Percentiles rank a stretch among this genome's conserved stretches.
These are phyloP conservation scores for Verticillium dahliae DNA, from an alignment of 2,329 filamentous ascomycete species.

Conservation along the genomic window DNA sequence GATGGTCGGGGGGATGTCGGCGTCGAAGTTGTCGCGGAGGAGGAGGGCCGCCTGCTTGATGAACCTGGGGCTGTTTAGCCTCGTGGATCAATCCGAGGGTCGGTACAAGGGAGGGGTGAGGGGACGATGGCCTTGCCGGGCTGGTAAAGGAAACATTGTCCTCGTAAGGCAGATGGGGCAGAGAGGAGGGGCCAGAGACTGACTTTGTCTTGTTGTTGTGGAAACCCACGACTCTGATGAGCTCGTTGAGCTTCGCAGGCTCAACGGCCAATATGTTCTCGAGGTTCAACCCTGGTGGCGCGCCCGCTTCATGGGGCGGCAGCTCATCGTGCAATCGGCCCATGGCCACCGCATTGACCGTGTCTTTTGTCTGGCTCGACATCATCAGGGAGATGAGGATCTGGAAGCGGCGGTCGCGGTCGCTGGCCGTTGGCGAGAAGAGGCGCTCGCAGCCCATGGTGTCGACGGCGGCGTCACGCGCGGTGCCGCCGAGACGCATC, in stretches of 20 bases:
- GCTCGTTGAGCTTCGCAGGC: conserved; percentile 56
- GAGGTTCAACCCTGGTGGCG: conserved; percentile 56
- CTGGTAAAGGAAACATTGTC: not conserved
- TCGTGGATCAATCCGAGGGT: no score
- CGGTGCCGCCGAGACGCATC: conserved; percentile 58
- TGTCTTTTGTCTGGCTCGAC: conserved; percentile 89
- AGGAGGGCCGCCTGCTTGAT: conserved; percentile 71
- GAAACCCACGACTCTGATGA: conserved; percentile 83
- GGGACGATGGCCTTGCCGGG: no score
- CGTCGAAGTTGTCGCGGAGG: conserved; percentile 60
- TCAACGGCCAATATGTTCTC: conserved; percentile 70
- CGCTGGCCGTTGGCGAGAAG: conserved; percentile 44
- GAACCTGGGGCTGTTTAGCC: conserved; percentile 26
- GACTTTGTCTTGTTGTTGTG: conserved; percentile 89
- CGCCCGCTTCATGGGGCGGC: conserved; percentile 38
- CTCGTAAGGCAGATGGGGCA: not conserved
- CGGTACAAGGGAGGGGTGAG: no score
- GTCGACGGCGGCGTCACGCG: conserved; percentile 79
- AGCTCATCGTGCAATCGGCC: conserved; percentile 69
- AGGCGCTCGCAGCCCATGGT: conserved; percentile 92
- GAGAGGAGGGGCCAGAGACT: conserved; percentile 2
- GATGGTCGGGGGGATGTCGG: conserved; percentile 76
- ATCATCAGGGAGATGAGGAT: conserved; percentile 86
- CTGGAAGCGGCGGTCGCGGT: conserved; percentile 66
- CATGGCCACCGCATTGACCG: conserved; percentile 81